These are phyloP conservation scores for Suillus sp. DNA, from an alignment of 768 basidiomycete species.

Conservation along the genomic window DNA sequence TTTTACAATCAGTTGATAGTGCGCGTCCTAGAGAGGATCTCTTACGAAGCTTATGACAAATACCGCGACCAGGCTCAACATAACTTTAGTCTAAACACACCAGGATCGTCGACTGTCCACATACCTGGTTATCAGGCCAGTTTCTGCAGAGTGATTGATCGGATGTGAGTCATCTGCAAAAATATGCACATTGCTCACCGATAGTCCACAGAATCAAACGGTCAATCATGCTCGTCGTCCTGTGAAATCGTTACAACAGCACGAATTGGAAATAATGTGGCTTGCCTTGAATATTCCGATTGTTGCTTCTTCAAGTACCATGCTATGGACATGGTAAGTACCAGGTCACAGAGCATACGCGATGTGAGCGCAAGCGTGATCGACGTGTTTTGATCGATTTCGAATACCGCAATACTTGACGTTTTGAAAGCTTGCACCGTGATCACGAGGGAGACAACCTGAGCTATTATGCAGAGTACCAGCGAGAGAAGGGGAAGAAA, in stretches of 20 bases:
- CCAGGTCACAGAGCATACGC: slow-evolving; percentile 1
- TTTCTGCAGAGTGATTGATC: not conserved
- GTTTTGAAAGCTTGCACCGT: not conserved
- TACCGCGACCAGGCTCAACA: not conserved
- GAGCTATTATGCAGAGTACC: not conserved
- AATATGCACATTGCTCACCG: not conserved
- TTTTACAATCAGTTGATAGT: not conserved
- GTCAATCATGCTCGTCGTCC: not conserved
- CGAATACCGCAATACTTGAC: not conserved
- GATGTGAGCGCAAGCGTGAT: not conserved
- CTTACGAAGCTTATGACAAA: slow-evolving; percentile 3
- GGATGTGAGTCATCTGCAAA: not conserved
- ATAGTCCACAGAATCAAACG: slow-evolving; percentile 10
- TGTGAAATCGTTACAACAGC: not conserved
- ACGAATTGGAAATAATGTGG: too few species aligned
- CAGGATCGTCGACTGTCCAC: not conserved
- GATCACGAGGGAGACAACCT: not conserved
- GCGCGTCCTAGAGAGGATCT: not conserved
- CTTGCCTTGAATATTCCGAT: not conserved
- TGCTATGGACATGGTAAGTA: not conserved
- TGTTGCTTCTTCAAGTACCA: not conserved
- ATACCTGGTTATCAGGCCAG: slow-evolving; percentile 7
- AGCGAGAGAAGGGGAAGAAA: slow-evolving; percentile 3
- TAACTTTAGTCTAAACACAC: not conserved
- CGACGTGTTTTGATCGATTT: not conserved